Evolutionary conservation across 2,329 filamentous ascomycete genomes (phyloP).

Genomic region (Cryphonectria japonica): DNA sequence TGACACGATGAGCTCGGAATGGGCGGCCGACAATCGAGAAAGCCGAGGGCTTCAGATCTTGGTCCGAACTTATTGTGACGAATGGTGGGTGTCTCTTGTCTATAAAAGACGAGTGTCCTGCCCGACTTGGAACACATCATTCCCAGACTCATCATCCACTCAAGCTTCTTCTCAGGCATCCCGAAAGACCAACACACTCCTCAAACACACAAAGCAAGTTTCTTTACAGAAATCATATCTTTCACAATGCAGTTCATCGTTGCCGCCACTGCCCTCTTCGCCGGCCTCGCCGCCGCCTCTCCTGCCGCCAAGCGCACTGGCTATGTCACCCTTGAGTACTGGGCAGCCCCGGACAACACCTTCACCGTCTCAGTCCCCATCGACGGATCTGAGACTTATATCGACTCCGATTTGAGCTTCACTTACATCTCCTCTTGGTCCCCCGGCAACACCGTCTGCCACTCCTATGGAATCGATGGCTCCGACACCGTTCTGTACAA

Average conservation of each 20-base stretch:
- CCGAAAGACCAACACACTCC: background rate
- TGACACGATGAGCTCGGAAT: slow-evolving; percentile 11
- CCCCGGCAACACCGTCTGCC: slow-evolving; percentile 23
- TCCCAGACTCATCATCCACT: background rate
- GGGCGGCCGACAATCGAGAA: slow-evolving; percentile 18
- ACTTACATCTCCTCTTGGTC: slow-evolving; percentile 26
- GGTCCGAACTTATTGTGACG: background rate
- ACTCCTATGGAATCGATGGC: slow-evolving; percentile 26
- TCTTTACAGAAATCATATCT: background rate
- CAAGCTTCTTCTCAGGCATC: slow-evolving; percentile 9
- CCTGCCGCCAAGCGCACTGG: slow-evolving; percentile 21
- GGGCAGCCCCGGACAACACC: slow-evolving; percentile 29
- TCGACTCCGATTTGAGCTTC: slow-evolving; percentile 29
- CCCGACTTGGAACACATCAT: background rate
- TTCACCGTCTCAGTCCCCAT: slow-evolving; percentile 21
- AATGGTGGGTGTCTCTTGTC: background rate
- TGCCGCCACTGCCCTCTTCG: slow-evolving; percentile 27
- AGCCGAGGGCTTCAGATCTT: slow-evolving; percentile 2
- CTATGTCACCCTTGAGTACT: slow-evolving; percentile 27
- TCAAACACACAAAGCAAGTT: background rate
- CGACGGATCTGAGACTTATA: slow-evolving; percentile 18
- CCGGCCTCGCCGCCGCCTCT: slow-evolving; percentile 28
- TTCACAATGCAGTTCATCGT: slow-evolving; percentile 28
- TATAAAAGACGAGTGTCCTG: slow-evolving; percentile 17
- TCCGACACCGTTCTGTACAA: slow-evolving; percentile 24